phyloP scores from a whole-genome alignment of 1,284 basidiomycete genomes.

The Xerocomus nothofagi region DNA sequence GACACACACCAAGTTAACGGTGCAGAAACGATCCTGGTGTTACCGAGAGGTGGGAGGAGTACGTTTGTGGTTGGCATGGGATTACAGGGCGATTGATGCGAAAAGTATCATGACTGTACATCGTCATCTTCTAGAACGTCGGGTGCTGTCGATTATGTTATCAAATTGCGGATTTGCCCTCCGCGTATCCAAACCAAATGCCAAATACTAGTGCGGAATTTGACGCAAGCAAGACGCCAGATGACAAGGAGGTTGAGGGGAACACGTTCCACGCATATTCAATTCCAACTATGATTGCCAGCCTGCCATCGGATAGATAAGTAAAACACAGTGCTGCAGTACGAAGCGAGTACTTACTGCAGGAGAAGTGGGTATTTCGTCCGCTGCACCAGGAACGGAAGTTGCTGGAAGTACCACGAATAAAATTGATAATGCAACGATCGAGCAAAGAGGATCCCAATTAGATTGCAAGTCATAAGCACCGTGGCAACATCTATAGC shows the following conservation, averaged over 20 bases:
- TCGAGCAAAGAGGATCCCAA: slow-evolving; percentile 91
- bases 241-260: slow-evolving; percentile 78
- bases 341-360: slow-evolving; percentile 51
- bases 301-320: slow-evolving; percentile 41
- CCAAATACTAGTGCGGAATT: slow-evolving; percentile 64
- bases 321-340: not conserved
- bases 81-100: slow-evolving; percentile 24
- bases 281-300: slow-evolving; percentile 59
- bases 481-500: slow-evolving; percentile 74
- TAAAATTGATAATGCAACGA: slow-evolving; percentile 99
- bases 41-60: slow-evolving; percentile 75
- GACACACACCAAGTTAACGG: slow-evolving; percentile 78
- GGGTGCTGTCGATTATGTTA: not conserved
- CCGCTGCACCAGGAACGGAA: slow-evolving; percentile 84
- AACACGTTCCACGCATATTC: slow-evolving; percentile 90
- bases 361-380: slow-evolving; percentile 61
- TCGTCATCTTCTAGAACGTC: not conserved
- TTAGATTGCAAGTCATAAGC: slow-evolving; percentile 89
- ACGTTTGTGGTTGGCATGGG: slow-evolving; percentile 79
- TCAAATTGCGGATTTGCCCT: slow-evolving; percentile 32
- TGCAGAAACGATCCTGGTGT: slow-evolving; percentile 69
- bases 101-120: not conserved
- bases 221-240: slow-evolving; percentile 56
- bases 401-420: slow-evolving; percentile 93
- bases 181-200: slow-evolving; percentile 57